Evolutionary conservation across 495 filamentous ascomycete species (phyloP).

Genomic region (Xylaria grammica): DNA sequence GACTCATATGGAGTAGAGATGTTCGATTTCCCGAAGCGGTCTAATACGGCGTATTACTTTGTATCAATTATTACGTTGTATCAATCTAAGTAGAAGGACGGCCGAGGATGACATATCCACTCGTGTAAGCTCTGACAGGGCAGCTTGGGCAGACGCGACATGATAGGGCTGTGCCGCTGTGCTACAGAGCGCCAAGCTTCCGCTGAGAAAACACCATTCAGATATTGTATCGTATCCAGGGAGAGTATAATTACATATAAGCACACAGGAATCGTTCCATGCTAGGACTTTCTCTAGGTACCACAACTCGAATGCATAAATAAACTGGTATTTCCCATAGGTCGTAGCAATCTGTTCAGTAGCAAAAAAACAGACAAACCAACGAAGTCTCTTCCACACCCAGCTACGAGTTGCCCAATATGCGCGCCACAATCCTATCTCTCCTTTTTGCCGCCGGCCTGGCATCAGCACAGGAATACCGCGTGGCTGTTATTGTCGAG

Average conservation of each 20-base stretch:
- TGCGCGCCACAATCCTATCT: conserved; percentile 6
- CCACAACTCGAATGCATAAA: conserved; percentile 5
- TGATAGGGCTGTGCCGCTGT: conserved; percentile 8
- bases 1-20: no score
- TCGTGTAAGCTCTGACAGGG: neutral
- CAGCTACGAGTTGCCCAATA: conserved; percentile 6
- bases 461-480: neutral
- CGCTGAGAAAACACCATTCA: no score
- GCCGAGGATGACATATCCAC: neutral
- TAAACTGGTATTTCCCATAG: neutral
- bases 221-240: neutral
- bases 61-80: neutral
- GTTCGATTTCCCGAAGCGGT: neutral
- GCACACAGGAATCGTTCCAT: neutral
- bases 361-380: neutral
- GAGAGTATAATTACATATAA: neutral
- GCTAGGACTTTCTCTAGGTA: conserved; percentile 6
- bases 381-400: conserved; percentile 4
- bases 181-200: neutral
- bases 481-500: neutral
- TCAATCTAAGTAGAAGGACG: no score
- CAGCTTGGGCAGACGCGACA: neutral
- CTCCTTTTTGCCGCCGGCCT: conserved; percentile 4
- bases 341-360: neutral
- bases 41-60: neutral